A percentile compares a stretch with the other conserved stretches of the same genome.
Evolutionary conservation across 1,139 yeast genomes (phyloP).

Genomic region (Yamadazyma dushanensis): DNA sequence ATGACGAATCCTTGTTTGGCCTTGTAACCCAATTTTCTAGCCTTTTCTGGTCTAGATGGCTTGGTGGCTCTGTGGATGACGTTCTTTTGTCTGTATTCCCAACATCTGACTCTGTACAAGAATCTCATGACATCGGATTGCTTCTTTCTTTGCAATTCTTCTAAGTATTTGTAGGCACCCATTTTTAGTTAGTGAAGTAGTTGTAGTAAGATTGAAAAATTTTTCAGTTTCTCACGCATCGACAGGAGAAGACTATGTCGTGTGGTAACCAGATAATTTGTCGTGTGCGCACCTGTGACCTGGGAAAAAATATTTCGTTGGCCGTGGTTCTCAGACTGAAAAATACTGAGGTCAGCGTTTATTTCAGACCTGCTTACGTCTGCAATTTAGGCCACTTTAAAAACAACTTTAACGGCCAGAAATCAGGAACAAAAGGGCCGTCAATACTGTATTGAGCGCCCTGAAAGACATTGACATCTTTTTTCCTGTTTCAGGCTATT

Average conservation of each 20-base stretch:
- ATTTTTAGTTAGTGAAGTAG: slow-evolving; percentile 36
- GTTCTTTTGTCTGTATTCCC: slow-evolving; percentile 99
- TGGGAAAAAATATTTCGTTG: no score
- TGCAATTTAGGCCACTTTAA: no score
- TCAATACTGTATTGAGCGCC: no score
- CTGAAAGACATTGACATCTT: no score
- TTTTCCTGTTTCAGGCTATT: no score
- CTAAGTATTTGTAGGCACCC: slow-evolving; percentile 99
- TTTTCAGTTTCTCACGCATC: slow-evolving; percentile 10
- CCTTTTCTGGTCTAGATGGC: slow-evolving; percentile 99
- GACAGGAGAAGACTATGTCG: background rate
- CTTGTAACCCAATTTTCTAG: slow-evolving; percentile 99
- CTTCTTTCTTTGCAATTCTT: slow-evolving; percentile 99
- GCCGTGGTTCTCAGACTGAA: no score
- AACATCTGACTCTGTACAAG: slow-evolving; percentile 99
- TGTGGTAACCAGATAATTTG: background rate
- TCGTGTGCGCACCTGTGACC: background rate
- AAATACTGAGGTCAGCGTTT: no score
- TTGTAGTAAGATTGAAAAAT: slow-evolving; percentile 10
- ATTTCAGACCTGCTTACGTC: no score
- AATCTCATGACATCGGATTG: slow-evolving; percentile 99
- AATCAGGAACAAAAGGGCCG: no score
- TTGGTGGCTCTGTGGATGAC: slow-evolving; percentile 98
- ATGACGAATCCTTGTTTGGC: slow-evolving; percentile 99
- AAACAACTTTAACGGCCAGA: no score